phyloP scores from a whole-genome alignment of 2,329 filamentous ascomycete genomes.

The Didymellaceae sp. region DNA sequence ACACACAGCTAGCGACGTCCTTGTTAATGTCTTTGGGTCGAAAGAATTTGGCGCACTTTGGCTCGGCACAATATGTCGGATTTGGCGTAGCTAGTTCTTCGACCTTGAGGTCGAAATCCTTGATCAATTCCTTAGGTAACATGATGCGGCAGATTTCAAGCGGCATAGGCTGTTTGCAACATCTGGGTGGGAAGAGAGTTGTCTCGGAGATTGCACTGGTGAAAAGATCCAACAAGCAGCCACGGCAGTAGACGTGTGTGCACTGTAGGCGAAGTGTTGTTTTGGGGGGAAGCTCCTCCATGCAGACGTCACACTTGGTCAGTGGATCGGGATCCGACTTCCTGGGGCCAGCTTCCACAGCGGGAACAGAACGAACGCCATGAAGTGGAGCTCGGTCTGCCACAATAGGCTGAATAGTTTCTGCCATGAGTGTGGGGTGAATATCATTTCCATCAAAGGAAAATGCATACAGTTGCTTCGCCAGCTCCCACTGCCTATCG shows the following conservation, averaged over 20 bases:
- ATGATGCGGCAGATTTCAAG: conserved; percentile 17
- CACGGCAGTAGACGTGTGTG: conserved; percentile 31
- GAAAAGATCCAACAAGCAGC: conserved; percentile 33
- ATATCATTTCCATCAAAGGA: not conserved
- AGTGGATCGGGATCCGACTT: not conserved
- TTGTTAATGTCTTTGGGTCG: conserved; percentile 11
- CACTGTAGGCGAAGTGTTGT: conserved; percentile 14
- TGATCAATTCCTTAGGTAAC: conserved; percentile 14
- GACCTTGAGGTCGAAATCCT: conserved; percentile 21
- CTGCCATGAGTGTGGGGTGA: not conserved
- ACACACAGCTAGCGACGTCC: conserved; percentile 17
- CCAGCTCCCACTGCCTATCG: not conserved
- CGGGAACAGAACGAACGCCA: no score
- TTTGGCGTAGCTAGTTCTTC: conserved; percentile 29
- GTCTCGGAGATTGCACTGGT: conserved; percentile 18
- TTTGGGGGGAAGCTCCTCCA: conserved; percentile 1
- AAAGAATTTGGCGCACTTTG: conserved; percentile 22
- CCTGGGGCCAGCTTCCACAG: no score
- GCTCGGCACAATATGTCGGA: conserved; percentile 23
- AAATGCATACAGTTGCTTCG: not conserved
- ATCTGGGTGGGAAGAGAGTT: conserved; percentile 33
- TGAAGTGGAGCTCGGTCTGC: not conserved
- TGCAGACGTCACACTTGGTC: conserved; percentile 11
- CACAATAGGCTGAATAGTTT: not conserved
- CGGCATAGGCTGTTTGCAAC: conserved; percentile 25